phyloP scores from a whole-genome alignment of 495 filamentous ascomycete genomes.

The Cladorrhinum samala region DNA sequence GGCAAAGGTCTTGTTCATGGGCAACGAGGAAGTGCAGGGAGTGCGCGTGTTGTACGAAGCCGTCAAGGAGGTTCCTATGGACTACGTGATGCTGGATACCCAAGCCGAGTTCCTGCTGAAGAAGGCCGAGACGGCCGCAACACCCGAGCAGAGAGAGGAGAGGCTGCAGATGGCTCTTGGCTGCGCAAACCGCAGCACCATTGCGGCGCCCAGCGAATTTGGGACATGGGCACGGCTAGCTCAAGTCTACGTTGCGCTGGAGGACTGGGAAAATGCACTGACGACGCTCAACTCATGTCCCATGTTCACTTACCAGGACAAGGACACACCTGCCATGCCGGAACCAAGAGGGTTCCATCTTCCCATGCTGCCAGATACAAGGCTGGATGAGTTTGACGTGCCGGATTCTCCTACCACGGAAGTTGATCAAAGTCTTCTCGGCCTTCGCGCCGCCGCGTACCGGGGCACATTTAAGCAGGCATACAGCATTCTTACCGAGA shows the following conservation, averaged over 20 bases:
- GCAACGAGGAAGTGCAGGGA: conserved; percentile 92
- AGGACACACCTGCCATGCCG: conserved; percentile 89
- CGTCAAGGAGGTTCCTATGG: conserved; percentile 86
- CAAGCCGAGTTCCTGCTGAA: conserved; percentile 88
- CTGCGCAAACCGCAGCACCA: conserved; percentile 88
- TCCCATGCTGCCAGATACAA: conserved; percentile 80
- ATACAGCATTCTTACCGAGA: conserved; percentile 87
- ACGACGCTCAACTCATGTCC: conserved; percentile 97
- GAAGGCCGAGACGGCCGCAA: conserved; percentile 57
- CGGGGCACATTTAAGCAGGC: conserved; percentile 93
- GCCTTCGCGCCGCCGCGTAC: conserved; percentile 79
- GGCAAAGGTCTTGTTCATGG: conserved; percentile 81
- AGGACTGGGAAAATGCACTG: conserved; percentile 90
- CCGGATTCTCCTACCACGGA: conserved; percentile 74
- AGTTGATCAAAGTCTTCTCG: conserved; percentile 80
- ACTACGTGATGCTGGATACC: conserved; percentile 87
- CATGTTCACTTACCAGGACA: conserved; percentile 99
- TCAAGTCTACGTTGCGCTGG: conserved; percentile 83
- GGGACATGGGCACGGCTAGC: conserved; percentile 92
- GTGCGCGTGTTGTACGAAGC: conserved; percentile 83
- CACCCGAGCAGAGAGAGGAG: conserved; percentile 45
- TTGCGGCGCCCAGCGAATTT: conserved; percentile 93
- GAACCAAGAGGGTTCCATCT: conserved; percentile 80
- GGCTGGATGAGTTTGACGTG: conserved; percentile 86
- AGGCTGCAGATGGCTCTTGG: conserved; percentile 75